phyloP scores from a whole-genome alignment of 768 basidiomycete species.

The Stropharia rugosoannulata region DNA sequence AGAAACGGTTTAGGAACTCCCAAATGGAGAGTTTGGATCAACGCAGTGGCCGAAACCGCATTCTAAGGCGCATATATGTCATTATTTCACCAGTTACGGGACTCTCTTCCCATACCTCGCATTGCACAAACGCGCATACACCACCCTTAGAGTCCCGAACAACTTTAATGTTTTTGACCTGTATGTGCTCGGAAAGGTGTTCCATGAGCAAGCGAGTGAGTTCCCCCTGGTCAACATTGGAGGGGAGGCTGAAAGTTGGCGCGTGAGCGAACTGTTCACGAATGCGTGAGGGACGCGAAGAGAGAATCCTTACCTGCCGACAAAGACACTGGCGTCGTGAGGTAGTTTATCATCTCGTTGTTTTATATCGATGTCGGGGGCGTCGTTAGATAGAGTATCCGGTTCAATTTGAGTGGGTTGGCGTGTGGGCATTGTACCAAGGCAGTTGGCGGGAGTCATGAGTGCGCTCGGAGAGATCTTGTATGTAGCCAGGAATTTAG shows the following conservation, averaged over 20 bases:
- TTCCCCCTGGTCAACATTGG: conserved; percentile 63
- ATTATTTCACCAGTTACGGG: conserved; percentile 2
- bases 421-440: conserved; percentile 54
- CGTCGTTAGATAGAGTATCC: conserved; percentile 21
- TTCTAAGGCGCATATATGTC: conserved; percentile 40
- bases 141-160: conserved; percentile 76
- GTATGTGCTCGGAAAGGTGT: conserved; percentile 65
- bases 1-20: conserved; percentile 60
- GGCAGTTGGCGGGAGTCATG: conserved; percentile 31
- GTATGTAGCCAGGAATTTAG: conserved; percentile 13
- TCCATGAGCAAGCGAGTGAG: conserved; percentile 58
- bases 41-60: conserved; percentile 50
- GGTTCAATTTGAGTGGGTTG: conserved; percentile 14
- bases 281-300: background rate
- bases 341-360: conserved; percentile 49
- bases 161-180: conserved; percentile 68
- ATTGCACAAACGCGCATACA: conserved; percentile 84
- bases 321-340: conserved; percentile 81
- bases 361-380: conserved; percentile 20
- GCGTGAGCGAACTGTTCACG: conserved; percentile 1
- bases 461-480: background rate
- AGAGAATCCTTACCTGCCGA: conserved; percentile 61
- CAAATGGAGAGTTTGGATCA: conserved; percentile 61
- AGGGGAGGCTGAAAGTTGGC: conserved; percentile 54
- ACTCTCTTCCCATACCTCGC: conserved; percentile 51